Evolutionary conservation across 1,139 yeast genomes (phyloP).

Genomic region (Zygosaccharomyces sapae): DNA sequence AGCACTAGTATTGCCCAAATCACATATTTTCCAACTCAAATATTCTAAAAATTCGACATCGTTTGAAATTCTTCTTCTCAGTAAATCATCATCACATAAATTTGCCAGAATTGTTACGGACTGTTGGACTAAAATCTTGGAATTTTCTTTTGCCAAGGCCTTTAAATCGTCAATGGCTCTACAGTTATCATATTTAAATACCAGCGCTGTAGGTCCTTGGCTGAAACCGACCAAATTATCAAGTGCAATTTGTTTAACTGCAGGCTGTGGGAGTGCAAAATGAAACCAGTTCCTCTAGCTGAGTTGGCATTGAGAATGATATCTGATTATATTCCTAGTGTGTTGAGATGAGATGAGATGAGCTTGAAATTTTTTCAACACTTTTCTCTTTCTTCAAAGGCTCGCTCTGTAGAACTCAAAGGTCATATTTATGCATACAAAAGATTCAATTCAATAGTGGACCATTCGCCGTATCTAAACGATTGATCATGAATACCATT

Average conservation of each 20-base stretch:
- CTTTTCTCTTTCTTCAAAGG: too few species aligned
- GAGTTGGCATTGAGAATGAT: constrained; percentile 48
- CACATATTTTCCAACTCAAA: constrained; percentile 52
- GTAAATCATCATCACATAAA: constrained; percentile 59
- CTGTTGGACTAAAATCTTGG: constrained; percentile 56
- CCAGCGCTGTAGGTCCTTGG: constrained; percentile 57
- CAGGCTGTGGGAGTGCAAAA: constrained; percentile 86
- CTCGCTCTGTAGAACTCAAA: background rate
- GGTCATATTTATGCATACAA: background rate
- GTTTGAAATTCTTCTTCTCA: constrained; percentile 60
- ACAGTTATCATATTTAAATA: constrained; percentile 68
- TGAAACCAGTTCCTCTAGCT: constrained; percentile 65
- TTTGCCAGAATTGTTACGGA: constrained; percentile 80
- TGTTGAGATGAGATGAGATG: constrained; percentile 10
- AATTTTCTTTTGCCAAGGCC: constrained; percentile 47
- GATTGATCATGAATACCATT: constrained; percentile 16
- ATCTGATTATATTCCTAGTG: background rate
- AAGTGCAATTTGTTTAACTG: constrained; percentile 79
- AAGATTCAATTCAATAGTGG: background rate
- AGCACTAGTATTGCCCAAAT: constrained; percentile 59
- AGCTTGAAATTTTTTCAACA: constrained; percentile 8
- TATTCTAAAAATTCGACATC: constrained; percentile 58
- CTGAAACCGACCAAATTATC: constrained; percentile 86
- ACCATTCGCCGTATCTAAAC: constrained; percentile 10
- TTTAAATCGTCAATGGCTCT: constrained; percentile 75